phyloP scores from a whole-genome alignment of 2,329 filamentous ascomycete species.

The Colletotrichum caudatum region DNA sequence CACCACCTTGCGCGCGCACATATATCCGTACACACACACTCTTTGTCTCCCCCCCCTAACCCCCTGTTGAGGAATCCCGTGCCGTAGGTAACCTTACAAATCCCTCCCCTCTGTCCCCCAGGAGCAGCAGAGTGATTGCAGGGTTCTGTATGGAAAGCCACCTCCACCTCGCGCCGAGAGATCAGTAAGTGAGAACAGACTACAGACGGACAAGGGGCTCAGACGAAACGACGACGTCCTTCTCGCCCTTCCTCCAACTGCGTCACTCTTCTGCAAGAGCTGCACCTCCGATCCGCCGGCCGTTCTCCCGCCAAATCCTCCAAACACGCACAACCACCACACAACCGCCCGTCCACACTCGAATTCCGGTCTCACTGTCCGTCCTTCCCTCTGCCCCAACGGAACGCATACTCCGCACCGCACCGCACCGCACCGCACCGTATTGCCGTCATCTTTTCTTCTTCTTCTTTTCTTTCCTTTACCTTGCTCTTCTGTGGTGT shows the following conservation, averaged over 20 bases:
- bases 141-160: conserved; percentile 18
- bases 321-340: conserved; percentile 5
- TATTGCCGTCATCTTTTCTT: conserved; percentile 19
- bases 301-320: background rate
- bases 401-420: conserved; percentile 25
- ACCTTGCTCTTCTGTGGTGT: background rate
- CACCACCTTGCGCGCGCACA: background rate
- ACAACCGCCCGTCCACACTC: background rate
- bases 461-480: background rate
- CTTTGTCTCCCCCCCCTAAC: background rate
- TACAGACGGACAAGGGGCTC: conserved; percentile 32
- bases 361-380: background rate
- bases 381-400: conserved; percentile 29
- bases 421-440: conserved; percentile 14
- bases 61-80: background rate
- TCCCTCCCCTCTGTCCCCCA: background rate
- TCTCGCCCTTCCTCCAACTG: conserved; percentile 34
- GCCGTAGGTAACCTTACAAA: conserved; percentile 1
- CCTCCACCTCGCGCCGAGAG: conserved; percentile 29
- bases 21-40: background rate
- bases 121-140: background rate
- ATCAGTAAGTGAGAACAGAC: conserved; percentile 11
- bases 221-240: conserved; percentile 29
- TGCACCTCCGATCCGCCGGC: conserved; percentile 27
- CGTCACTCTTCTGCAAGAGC: conserved; percentile 38